Base-by-base conservation (phyloP, 768 basidiomycete genomes). In the Mycena haematopus region DNA sequence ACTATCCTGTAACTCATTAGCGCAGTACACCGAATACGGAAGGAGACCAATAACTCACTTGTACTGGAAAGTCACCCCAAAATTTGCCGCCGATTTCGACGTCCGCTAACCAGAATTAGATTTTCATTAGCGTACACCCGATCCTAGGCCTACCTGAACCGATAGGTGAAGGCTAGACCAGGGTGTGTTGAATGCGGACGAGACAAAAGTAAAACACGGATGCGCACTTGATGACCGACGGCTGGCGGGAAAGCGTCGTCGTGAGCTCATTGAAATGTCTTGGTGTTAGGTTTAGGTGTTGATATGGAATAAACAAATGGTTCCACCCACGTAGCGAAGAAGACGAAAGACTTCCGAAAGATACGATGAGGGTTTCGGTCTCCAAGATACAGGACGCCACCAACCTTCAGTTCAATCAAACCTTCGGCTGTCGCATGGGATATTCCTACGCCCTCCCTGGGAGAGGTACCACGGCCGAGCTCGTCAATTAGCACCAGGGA, bases 401-500 rank as follows among this genome's bases (percentile, higher is more conserved):
- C 42, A 33, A 91, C 95, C 80, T 91, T 92, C 50, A 83, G 77
- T 52, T 77, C 78, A 67, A 98, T 88, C 58, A 88, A 84, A 71
- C 77, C 91, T 77, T 89, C 94, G 17, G 85, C 92, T 68, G 94
- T 91, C 15, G 93, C 92, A 75, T 93, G 88, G 0, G 91, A 86
- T 61, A 95, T 91, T 4, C 92, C 93, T 17, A 91, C 77, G 11
- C 85, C 96, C 76, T 91, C 96, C 33, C 80, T 76, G 0, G 95
- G 89, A 3, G 92, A 90, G 1, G 96, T 99, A 1, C 96, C 96
- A 33, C 95, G 83, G 0, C 96, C 96, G 7, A 99, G 81, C 74
- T 99, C 97, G 71, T 99, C 97, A 15, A 99, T 84, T 10, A 98
- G 74, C 4, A 97, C 82, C n/a, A 98, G 78, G 0, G 89, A 86